Percentiles rank a stretch among this genome's conserved stretches.
phyloP scores from a whole-genome alignment of 106 monocot genomes.

The Dendrobium catenatum region DNA sequence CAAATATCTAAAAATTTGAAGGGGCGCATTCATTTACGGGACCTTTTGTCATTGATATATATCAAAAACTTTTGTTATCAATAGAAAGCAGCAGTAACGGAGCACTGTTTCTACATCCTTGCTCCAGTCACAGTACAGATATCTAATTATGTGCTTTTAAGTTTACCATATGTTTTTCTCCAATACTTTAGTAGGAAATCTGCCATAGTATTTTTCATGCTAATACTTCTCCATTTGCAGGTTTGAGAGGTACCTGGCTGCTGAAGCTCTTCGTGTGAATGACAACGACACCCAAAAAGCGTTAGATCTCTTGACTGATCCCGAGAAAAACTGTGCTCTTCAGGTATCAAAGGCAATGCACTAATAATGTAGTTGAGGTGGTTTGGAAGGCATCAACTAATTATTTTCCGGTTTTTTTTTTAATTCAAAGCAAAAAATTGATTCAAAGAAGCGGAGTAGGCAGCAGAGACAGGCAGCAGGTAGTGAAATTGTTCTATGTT shows the following conservation, averaged over 20 bases:
- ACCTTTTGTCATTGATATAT: too few species aligned
- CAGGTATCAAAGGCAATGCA: conserved; percentile 29
- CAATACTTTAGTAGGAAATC: not conserved
- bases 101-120: not conserved
- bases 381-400: not conserved
- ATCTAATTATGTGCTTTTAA: not conserved
- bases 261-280: conserved; percentile 80
- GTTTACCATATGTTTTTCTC: not conserved
- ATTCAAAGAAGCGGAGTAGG: conserved; percentile 20
- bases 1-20: too few species aligned
- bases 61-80: too few species aligned
- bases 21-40: too few species aligned
- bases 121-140: not conserved
- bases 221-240: conserved; percentile 21
- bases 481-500: not conserved
- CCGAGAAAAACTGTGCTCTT: conserved; percentile 58
- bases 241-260: conserved; percentile 78
- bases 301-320: conserved; percentile 80
- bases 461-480: conserved; percentile 9
- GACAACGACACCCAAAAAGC: conserved; percentile 82
- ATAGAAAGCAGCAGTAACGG: too few species aligned
- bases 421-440: conserved; percentile 28
- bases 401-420: not conserved
- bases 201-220: not conserved
- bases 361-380: not conserved